These are phyloP conservation scores for Durio zibethinus DNA, from an alignment of 345 rosid species.

Conservation along the genomic window DNA sequence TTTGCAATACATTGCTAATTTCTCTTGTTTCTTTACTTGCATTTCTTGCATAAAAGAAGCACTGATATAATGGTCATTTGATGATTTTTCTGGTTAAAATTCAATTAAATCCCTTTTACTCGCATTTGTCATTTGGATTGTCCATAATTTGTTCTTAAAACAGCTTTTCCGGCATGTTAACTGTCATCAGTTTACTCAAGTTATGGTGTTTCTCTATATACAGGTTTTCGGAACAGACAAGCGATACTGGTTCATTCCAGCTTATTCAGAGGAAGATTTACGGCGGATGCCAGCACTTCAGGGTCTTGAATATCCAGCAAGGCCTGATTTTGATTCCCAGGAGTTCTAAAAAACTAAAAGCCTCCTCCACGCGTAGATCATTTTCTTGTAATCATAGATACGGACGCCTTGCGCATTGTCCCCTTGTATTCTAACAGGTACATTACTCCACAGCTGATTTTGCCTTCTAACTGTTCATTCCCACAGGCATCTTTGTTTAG, in stretches of 20 bases:
- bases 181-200: neutral
- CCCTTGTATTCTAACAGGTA: slow-evolving; percentile 12
- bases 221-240: slow-evolving; percentile 89
- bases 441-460: slow-evolving; percentile 6
- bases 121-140: neutral
- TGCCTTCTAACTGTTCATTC: slow-evolving; percentile 25
- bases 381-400: slow-evolving; percentile 30
- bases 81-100: slow-evolving; percentile 4
- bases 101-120: neutral
- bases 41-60: neutral
- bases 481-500: slow-evolving; percentile 7
- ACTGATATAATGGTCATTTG: neutral
- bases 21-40: neutral
- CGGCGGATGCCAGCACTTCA: slow-evolving; percentile 84
- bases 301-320: slow-evolving; percentile 89
- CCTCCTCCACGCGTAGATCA: slow-evolving; percentile 1
- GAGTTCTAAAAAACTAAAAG: slow-evolving; percentile 50
- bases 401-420: slow-evolving; percentile 2
- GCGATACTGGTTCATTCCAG: slow-evolving; percentile 76
- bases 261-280: slow-evolving; percentile 81
- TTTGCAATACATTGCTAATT: slow-evolving; percentile 3
- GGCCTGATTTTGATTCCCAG: slow-evolving; percentile 71
- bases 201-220: slow-evolving; percentile 6
- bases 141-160: neutral
- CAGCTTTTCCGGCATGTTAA: neutral